Evolutionary conservation across 345 rosid genomes (phyloP), one percentile per base, ranked within the genome.

Genomic region (Viola odorata): DNA sequence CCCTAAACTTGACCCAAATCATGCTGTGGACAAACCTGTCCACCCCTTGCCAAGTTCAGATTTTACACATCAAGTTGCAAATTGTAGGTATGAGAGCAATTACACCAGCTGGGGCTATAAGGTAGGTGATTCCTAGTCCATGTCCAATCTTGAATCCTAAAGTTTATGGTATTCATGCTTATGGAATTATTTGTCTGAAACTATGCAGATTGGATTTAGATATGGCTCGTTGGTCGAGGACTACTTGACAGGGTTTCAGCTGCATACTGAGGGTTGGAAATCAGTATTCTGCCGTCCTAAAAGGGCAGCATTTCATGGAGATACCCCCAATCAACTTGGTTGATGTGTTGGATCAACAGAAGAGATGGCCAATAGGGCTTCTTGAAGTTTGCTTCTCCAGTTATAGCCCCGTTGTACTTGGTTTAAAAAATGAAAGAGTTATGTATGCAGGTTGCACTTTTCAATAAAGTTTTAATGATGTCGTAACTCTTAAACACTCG

Each of bases 261-360:
- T 76, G 32, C 76, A 76, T 36, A 64, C 70, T 45, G 55, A 68
- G 54, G 71, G 73, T 7, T 67, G 76, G 76, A 71, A 32, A 38
- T 76, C 80, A 1, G 37, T 71, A 8, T 45, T 50, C 5, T 61
- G 69, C 7, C 45, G 57, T 38, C 79, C 79, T 50, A 36, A 63
- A 12, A 48, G 44, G 49, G 69, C 76, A 23, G 64, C 73, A 40
- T 75, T 75, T 45, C 40, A 63, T 14, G 79, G 76, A 14, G 55
- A 3, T 14, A 50, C 67, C 12, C n/a, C 55, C 76, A 12, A 60
- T 72, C 55, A 71, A 51, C 44, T 60, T 75, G 63, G 55, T 55
- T 40, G 79, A 75, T 50, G 4, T 60, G n/a, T 23, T 71, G 56
- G 45, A 64, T 45, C 79, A 75, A 53, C 57, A 52, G 15, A 63